Base-by-base conservation (phyloP, 2,329 filamentous ascomycete species). In the Scedosporium boydii region DNA sequence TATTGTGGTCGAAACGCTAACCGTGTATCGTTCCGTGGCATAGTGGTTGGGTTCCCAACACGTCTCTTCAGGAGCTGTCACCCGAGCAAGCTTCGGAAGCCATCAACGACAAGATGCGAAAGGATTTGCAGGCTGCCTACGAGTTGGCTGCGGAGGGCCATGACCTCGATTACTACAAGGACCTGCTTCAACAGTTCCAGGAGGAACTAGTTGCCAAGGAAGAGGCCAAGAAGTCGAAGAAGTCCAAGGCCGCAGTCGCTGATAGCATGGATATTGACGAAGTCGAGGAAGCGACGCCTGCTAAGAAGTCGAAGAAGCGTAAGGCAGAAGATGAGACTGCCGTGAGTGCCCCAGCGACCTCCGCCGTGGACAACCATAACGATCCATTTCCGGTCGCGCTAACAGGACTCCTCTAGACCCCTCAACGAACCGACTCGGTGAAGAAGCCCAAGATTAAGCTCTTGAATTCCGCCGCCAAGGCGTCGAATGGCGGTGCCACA, bases 31-130 rank as follows among this genome's bases (percentile, higher is more conserved):
- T 9, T 29, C 12, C 12, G 41, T 23, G 14, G n/a, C 9, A 41
- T 68, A 99, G 95, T 76, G 90, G 90, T 44, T 99, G 93, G 93
- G 90, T 93, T 67, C 83, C 87, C 65, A 97, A 98, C 75, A 89
- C 87, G 23, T 87, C 91, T 64, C 82, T 99, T 44, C 85, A 86
- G 42, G 87, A 91, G 42, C 85, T 98, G 61, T 87, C 92, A 63
- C 78, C 89, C 14, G 86, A 88, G 60, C 86, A 87, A 27, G 87
- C 93, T 66, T 84, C 85, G 61, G 80, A 87, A 26, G 78, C 85
- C 51, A 79, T 89, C 60, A 87, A 87, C 61, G 84, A 88, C 66
- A 96, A 96, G 78, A 87, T 89, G 80, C 84, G 85, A 71, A 96
- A 96, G 77, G 82, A 86, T 64, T 79, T 99, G 5, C 82, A 89